Percentiles rank a stretch among this genome's conserved stretches.
These are phyloP conservation scores for Hypomyces perniciosus DNA, from an alignment of 2,329 filamentous ascomycete species.

Conservation along the genomic window DNA sequence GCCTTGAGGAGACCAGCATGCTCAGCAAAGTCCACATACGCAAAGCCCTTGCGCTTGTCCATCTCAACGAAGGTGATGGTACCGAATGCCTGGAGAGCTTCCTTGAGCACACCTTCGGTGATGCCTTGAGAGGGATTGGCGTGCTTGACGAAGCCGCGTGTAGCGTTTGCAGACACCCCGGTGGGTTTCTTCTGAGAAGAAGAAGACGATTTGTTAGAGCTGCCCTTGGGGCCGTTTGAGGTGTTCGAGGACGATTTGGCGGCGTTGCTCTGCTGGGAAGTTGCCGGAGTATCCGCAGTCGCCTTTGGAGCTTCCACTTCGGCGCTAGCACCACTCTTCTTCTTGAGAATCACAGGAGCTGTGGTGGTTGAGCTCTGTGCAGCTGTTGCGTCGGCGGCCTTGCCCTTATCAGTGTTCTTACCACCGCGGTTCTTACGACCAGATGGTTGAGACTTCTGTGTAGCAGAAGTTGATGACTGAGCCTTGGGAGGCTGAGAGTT, in stretches of 20 bases:
- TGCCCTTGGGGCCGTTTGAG: conserved; percentile 16
- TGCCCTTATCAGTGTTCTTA: conserved; percentile 36
- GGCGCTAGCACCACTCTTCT: conserved; percentile 28
- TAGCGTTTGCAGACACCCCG: conserved; percentile 37
- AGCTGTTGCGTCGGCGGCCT: conserved; percentile 27
- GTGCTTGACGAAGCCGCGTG: conserved; percentile 72
- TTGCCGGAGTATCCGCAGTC: conserved; percentile 13
- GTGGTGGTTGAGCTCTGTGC: conserved; percentile 21
- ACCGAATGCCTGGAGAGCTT: conserved; percentile 69
- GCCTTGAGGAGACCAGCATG: conserved; percentile 69
- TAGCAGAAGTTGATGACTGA: conserved; percentile 16
- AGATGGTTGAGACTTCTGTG: conserved; percentile 23
- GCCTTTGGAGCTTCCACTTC: conserved; percentile 16
- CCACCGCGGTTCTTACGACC: conserved; percentile 29
- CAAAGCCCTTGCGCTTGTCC: conserved; percentile 90
- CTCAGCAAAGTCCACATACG: conserved; percentile 82
- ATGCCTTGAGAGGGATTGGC: conserved; percentile 88
- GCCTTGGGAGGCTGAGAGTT: conserved; percentile 18
- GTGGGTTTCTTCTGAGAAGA: conserved; percentile 29
- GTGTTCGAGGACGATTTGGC: conserved; percentile 13
- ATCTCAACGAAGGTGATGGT: conserved; percentile 77
- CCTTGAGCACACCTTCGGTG: conserved; percentile 71
- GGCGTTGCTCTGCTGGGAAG: conserved; percentile 5
- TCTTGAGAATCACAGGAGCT: conserved; percentile 37
- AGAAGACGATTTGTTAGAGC: conserved; percentile 19